phyloP scores from a whole-genome alignment of 2,329 filamentous ascomycete species.

The Fusarium camptoceras region DNA sequence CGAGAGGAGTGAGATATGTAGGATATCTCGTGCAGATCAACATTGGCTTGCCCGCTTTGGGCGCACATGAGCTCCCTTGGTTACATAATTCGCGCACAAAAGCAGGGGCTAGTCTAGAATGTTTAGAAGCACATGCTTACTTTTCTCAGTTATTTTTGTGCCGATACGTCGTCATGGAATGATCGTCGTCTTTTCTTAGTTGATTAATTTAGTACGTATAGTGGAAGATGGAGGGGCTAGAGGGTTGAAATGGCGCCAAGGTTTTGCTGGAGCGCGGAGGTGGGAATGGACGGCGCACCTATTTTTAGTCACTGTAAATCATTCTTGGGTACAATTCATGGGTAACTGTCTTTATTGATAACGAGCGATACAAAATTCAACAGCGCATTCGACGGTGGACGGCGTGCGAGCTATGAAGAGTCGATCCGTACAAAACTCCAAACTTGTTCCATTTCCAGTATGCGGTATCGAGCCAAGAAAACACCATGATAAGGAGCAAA shows the following conservation, averaged over 20 bases:
- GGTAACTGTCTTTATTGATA: not conserved
- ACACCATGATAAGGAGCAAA: not conserved
- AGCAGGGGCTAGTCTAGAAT: not conserved
- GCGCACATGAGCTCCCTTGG: not conserved
- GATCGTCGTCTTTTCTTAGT: not conserved
- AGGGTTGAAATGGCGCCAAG: not conserved
- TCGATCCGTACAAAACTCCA: not conserved
- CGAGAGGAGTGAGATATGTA: not conserved
- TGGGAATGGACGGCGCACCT: not conserved
- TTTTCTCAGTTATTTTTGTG: not conserved
- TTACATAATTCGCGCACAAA: not conserved
- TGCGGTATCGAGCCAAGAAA: not conserved
- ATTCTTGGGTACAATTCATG: not conserved
- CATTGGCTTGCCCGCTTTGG: not conserved
- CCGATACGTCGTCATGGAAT: not conserved
- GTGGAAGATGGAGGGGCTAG: not conserved
- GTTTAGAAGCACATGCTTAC: not conserved
- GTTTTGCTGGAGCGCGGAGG: not conserved
- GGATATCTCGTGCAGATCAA: not conserved
- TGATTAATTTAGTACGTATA: not conserved
- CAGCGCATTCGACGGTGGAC: accelerated
- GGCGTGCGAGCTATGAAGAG: not conserved
- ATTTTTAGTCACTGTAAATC: not conserved
- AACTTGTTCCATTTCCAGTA: not conserved
- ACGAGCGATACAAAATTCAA: not conserved